Evolutionary conservation across 1,284 basidiomycete species (phyloP).

Genomic region (Malassezia equina): DNA sequence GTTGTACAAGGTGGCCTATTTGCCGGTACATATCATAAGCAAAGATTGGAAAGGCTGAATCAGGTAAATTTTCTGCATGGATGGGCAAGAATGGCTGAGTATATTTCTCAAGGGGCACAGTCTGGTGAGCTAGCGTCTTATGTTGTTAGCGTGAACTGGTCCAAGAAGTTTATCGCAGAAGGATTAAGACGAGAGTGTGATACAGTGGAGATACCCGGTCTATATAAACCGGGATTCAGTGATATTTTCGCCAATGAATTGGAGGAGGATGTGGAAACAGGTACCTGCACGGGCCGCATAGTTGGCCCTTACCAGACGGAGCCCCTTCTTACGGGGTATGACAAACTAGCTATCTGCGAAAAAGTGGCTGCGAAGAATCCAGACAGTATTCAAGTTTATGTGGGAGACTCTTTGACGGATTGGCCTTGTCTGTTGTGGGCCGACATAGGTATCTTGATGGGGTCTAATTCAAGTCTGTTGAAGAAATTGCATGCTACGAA

Average conservation of each 20-base stretch:
- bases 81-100: conserved; percentile 21
- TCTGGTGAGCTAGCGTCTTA: conserved; percentile 7
- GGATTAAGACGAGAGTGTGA: not conserved
- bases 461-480: conserved; percentile 5
- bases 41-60: conserved; percentile 10
- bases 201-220: not conserved
- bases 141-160: conserved; percentile 43
- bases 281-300: conserved; percentile 22
- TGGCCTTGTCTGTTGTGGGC: conserved; percentile 31
- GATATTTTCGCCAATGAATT: conserved; percentile 30
- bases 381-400: conserved; percentile 22
- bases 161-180: conserved; percentile 25
- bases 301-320: conserved; percentile 18
- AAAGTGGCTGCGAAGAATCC: not conserved
- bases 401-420: conserved; percentile 41
- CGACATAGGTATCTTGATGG: conserved; percentile 34
- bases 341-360: conserved; percentile 27
- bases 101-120: conserved; percentile 6
- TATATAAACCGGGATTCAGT: not conserved
- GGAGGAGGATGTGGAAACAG: conserved; percentile 13
- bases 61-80: conserved; percentile 21
- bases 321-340: conserved; percentile 24
- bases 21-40: conserved; percentile 8
- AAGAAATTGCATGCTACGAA: not conserved
- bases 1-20: conserved; percentile 31